Evolutionary conservation across 2,329 filamentous ascomycete genomes (phyloP).

Genomic region (Xylaria polymorpha): DNA sequence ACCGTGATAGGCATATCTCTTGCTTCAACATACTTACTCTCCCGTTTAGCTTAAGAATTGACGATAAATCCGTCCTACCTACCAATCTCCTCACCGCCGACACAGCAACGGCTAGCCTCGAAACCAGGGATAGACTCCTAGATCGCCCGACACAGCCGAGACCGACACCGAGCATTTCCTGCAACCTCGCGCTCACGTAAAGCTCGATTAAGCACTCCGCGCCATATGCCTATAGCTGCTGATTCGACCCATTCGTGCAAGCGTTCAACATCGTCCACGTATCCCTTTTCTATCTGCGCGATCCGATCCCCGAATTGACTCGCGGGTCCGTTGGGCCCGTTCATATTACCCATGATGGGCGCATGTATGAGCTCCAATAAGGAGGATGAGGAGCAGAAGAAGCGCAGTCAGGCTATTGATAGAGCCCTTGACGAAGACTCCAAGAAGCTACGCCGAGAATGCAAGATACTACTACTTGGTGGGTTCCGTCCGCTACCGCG

Average conservation of each 20-base stretch:
- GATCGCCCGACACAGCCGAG: slow-evolving; percentile 14
- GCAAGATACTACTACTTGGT: slow-evolving; percentile 98
- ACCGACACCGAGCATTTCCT: slow-evolving; percentile 24
- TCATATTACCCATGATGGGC: slow-evolving; percentile 72
- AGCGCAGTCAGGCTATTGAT: slow-evolving; percentile 96
- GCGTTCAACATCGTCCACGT: slow-evolving; percentile 21
- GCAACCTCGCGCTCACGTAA: slow-evolving; percentile 5
- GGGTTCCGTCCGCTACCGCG: slow-evolving; percentile 45
- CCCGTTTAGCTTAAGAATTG: slow-evolving; percentile 17
- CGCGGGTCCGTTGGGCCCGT: slow-evolving; percentile 32
- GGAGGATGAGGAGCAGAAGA: slow-evolving; percentile 92
- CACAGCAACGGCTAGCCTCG: slow-evolving; percentile 16
- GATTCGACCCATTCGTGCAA: slow-evolving; percentile 24
- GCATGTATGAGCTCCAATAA: slow-evolving; percentile 89
- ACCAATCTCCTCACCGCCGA: slow-evolving; percentile 24
- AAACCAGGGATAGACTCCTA: slow-evolving; percentile 10
- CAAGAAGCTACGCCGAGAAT: slow-evolving; percentile 91
- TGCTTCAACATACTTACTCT: slow-evolving; percentile 1
- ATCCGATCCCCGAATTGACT: slow-evolving; percentile 21
- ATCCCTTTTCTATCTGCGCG: slow-evolving; percentile 6
- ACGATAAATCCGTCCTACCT: slow-evolving; percentile 9
- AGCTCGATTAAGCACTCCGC: slow-evolving; percentile 9
- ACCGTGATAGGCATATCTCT: slow-evolving; percentile 3
- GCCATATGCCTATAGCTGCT: slow-evolving; percentile 36
- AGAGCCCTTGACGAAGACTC: slow-evolving; percentile 94